phyloP scores from a whole-genome alignment of 129 eudicot genomes.

The Mikania micrantha region DNA sequence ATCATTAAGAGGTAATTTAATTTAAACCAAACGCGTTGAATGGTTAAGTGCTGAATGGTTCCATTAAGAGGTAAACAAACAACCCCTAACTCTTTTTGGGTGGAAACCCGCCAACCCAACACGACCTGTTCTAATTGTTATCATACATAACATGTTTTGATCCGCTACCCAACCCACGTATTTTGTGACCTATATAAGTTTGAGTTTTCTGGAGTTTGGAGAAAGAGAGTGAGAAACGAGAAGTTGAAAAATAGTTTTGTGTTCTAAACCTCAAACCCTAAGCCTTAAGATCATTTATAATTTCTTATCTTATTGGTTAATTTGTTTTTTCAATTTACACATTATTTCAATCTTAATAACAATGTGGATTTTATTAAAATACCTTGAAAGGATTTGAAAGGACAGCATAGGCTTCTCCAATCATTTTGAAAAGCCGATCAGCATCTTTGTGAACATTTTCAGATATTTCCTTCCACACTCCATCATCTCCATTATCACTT shows the following conservation, averaged over 20 bases:
- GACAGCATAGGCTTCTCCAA: conserved; percentile 94
- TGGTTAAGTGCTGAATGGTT: too few relatives aligned
- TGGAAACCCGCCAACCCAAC: background rate
- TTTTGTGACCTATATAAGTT: background rate
- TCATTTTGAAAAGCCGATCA: conserved; percentile 94
- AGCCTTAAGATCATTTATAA: background rate
- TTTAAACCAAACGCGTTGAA: too few relatives aligned
- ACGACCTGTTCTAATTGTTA: background rate
- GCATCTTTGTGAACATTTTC: conserved; percentile 80
- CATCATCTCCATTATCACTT: conserved; percentile 81
- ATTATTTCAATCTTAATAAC: background rate
- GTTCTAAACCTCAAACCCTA: too few relatives aligned
- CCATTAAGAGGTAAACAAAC: too few relatives aligned
- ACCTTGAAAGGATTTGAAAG: conserved; percentile 80
- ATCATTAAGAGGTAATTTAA: too few relatives aligned
- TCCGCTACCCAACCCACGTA: background rate
- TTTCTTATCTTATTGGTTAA: background rate
- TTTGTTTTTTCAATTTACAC: background rate
- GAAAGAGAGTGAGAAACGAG: background rate
- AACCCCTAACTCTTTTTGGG: background rate
- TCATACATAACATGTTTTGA: background rate
- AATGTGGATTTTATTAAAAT: background rate
- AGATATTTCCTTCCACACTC: conserved; percentile 72
- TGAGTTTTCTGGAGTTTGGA: background rate
- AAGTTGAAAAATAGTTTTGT: background rate